Percentiles rank a stretch among this genome's conserved stretches.
phyloP scores from a whole-genome alignment of 805 yeast genomes.

The Allodekkera sacchari region DNA sequence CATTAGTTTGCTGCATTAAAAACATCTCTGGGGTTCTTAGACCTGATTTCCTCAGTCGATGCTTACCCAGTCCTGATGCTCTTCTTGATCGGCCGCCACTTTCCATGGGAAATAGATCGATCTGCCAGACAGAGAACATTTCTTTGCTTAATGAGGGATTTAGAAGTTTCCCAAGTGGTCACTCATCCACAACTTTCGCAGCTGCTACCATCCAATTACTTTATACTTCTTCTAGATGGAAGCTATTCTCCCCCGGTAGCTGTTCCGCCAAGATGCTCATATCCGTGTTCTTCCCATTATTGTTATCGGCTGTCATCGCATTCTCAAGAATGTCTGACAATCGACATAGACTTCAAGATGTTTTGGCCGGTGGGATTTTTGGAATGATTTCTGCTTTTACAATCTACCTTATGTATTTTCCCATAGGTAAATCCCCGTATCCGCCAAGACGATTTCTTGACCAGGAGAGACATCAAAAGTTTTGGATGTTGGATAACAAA shows the following conservation, averaged over 20 bases:
- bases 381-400: constrained; percentile 27
- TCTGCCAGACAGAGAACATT: constrained; percentile 33
- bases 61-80: constrained; percentile 31
- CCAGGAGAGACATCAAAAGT: too few relatives aligned
- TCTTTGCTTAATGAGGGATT: constrained; percentile 39
- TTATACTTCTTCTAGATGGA: constrained; percentile 26
- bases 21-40: constrained; percentile 40
- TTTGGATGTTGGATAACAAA: too few relatives aligned
- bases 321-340: constrained; percentile 40
- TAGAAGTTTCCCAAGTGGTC: constrained; percentile 53
- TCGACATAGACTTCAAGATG: constrained; percentile 34
- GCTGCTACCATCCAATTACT: constrained; percentile 32
- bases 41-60: constrained; percentile 46
- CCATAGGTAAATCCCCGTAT: constrained; percentile 19
- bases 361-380: constrained; percentile 30
- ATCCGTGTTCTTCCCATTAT: constrained; percentile 26
- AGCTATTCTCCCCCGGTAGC: constrained; percentile 29
- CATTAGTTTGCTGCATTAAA: constrained; percentile 36
- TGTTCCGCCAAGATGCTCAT: constrained; percentile 25
- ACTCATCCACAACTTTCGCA: constrained; percentile 42
- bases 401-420: constrained; percentile 33
- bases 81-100: constrained; percentile 24
- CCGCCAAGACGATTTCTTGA: constrained; percentile 37
- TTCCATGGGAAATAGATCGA: constrained; percentile 38
- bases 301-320: constrained; percentile 27